Conservation (phyloP, 345 rosid species). For the Cardamine occulta region DNA sequence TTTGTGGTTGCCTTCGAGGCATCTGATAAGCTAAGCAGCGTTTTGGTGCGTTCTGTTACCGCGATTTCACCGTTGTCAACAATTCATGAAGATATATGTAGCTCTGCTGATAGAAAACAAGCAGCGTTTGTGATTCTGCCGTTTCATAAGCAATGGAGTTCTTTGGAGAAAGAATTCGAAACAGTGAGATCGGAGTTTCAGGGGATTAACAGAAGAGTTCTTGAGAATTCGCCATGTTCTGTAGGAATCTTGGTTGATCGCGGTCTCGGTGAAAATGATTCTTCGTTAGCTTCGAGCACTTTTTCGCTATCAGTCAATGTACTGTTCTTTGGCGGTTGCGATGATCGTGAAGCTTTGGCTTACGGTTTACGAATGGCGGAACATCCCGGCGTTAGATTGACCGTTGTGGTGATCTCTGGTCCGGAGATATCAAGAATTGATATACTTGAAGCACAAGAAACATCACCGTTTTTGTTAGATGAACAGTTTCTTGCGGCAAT, state of each 20-base stretch:
- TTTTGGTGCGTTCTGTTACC: conserved; percentile 65
- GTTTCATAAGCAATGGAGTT: conserved; percentile 66
- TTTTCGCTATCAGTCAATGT: conserved; percentile 52
- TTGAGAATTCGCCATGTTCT: conserved; percentile 68
- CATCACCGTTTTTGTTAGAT: conserved; percentile 30
- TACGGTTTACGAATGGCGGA: conserved; percentile 73
- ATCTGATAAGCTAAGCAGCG: conserved; percentile 56
- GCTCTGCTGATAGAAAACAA: conserved; percentile 56
- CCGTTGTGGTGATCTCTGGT: conserved; percentile 48
- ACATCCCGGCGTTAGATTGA: conserved; percentile 64
- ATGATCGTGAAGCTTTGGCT: conserved; percentile 75
- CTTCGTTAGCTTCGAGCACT: conserved; percentile 55
- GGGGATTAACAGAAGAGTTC: conserved; percentile 57
- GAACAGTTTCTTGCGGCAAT: conserved; percentile 37
- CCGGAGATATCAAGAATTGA: conserved; percentile 42
- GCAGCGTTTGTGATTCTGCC: conserved; percentile 67
- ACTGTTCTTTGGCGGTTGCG: conserved; percentile 72
- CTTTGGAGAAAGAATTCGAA: conserved; percentile 60
- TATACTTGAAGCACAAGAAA: conserved; percentile 25
- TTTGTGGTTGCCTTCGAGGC: conserved; percentile 64
- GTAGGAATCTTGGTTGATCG: conserved; percentile 78
- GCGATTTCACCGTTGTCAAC: conserved; percentile 62
- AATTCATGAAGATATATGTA: conserved; percentile 65
- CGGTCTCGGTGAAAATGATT: conserved; percentile 56
- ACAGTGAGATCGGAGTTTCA: conserved; percentile 55